Conservation (phyloP, 2,329 filamentous ascomycete species). For the Tolypocladium pustulatum region DNA sequence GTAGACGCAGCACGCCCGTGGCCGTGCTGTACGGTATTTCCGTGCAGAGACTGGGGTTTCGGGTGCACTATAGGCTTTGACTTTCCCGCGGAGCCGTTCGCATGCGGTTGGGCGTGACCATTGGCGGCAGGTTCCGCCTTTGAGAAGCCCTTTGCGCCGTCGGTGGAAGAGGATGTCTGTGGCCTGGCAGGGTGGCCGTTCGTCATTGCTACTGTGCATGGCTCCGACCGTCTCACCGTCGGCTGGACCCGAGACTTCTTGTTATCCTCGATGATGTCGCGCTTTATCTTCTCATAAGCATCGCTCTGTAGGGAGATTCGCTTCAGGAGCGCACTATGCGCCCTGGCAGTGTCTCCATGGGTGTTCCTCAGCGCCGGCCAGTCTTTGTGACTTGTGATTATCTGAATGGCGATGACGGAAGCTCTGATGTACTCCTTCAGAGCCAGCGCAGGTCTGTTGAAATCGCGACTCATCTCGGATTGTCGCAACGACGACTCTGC, state of each 20-base stretch:
- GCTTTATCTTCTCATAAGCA: conserved; percentile 47
- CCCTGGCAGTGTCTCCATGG: conserved; percentile 32
- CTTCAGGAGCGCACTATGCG: conserved; percentile 39
- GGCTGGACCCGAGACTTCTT: conserved; percentile 47
- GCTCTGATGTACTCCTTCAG: conserved; percentile 79
- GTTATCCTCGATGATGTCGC: conserved; percentile 53
- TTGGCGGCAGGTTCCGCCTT: background rate
- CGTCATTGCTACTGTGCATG: conserved; percentile 7
- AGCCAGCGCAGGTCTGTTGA: conserved; percentile 60
- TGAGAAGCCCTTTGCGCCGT: background rate
- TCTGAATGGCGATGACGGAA: conserved; percentile 65
- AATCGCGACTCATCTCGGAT: conserved; percentile 52
- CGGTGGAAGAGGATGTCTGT: background rate
- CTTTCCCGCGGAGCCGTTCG: conserved; percentile 16
- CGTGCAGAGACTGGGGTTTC: conserved; percentile 57
- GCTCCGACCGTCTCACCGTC: conserved; percentile 9
- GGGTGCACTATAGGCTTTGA: conserved; percentile 45
- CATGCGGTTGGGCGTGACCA: conserved; percentile 5
- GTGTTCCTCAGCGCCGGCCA: conserved; percentile 54
- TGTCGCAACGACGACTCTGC: conserved; percentile 44
- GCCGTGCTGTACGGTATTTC: conserved; percentile 36
- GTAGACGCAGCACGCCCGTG: conserved; percentile 15
- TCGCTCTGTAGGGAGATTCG: conserved; percentile 36
- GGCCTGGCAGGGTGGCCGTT: conserved; percentile 2
- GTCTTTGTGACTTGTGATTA: conserved; percentile 67